Evolutionary conservation across 257 asterid species (phyloP).

Genomic region (Nicotiana attenuata): DNA sequence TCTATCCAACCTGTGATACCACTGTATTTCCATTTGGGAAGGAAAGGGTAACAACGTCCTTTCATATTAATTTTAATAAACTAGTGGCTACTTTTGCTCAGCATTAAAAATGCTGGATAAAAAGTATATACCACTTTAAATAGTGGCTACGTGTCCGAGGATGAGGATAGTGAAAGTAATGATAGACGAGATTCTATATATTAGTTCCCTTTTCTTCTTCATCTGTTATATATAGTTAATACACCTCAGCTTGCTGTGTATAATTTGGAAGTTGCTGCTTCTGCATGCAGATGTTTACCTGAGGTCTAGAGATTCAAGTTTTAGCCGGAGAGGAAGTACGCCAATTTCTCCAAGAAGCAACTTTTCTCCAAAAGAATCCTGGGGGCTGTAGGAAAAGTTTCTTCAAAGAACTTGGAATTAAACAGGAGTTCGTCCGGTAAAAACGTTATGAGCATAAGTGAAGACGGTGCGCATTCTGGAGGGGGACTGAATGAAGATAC

Average conservation of each 20-base stretch:
- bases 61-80: too few species aligned
- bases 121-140: too few species aligned
- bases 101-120: too few species aligned
- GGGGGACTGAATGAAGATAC: too few species aligned
- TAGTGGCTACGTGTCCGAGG: constrained; percentile 79
- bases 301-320: constrained; percentile 59
- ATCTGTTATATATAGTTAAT: background rate
- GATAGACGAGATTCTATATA: constrained; percentile 67
- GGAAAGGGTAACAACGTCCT: too few species aligned
- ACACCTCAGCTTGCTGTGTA: background rate
- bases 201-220: background rate
- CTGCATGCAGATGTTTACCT: constrained; percentile 50
- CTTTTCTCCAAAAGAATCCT: constrained; percentile 51
- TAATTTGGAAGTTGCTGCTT: background rate
- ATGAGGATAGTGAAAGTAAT: constrained; percentile 67
- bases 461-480: too few species aligned
- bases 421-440: constrained; percentile 43
- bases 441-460: constrained; percentile 17
- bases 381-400: constrained; percentile 40
- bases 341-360: constrained; percentile 69
- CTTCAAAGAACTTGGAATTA: constrained; percentile 41
- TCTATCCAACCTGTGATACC: too few species aligned
- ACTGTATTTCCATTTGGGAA: too few species aligned
- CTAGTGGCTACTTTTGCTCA: too few species aligned
- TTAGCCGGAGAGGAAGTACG: constrained; percentile 67